Conservation (phyloP, 805 yeast genomes). For the Kuraishia hungarica region DNA sequence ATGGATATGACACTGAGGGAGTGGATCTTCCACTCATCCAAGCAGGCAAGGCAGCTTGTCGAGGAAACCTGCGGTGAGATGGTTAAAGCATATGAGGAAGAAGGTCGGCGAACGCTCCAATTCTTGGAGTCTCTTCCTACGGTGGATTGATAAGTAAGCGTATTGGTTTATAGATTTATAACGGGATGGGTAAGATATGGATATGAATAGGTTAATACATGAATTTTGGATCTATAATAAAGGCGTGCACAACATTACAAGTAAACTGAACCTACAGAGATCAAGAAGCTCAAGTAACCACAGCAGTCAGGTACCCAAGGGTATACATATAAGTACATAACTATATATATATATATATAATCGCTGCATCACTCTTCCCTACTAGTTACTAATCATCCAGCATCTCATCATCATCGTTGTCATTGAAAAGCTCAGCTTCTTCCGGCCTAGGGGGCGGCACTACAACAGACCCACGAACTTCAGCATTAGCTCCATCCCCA, state of each 20-base stretch:
- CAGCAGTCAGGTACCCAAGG: background rate
- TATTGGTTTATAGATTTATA: no score
- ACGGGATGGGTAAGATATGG: background rate
- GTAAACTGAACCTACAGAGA: background rate
- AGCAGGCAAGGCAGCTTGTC: constrained; percentile 41
- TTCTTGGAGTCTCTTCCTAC: background rate
- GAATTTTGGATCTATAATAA: background rate
- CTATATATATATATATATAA: no score
- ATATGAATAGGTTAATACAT: background rate
- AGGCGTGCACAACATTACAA: background rate
- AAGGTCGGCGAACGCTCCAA: constrained; percentile 41
- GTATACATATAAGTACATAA: background rate
- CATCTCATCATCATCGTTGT: background rate
- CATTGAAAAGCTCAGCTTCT: background rate
- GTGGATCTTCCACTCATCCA: constrained; percentile 56
- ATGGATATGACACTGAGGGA: constrained; percentile 60
- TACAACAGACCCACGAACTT: background rate
- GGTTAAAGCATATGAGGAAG: constrained; percentile 36
- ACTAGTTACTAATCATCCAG: background rate
- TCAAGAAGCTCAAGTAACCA: no score
- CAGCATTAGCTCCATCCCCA: background rate
- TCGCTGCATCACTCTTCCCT: no score
- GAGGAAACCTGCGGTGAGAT: constrained; percentile 36
- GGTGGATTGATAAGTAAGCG: background rate
- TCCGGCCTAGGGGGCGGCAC: background rate